Evolutionary conservation across 148 eudicot species (phyloP), one percentile per base, ranked within the genome.

Genomic region (Rhododendron ovatum): DNA sequence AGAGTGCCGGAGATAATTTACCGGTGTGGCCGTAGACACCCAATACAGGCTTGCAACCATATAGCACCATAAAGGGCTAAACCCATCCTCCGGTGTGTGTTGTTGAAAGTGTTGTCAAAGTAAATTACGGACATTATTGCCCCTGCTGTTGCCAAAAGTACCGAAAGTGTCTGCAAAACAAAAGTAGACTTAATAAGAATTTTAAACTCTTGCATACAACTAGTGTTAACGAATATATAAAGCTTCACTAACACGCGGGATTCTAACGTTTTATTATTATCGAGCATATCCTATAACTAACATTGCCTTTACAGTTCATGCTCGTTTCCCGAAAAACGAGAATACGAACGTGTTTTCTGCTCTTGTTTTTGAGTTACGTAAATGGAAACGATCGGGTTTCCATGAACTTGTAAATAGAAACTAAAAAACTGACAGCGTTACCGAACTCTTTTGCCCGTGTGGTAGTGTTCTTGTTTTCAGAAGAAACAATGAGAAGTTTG

Each of bases 81-180:
- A 22, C 98, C 98, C 47, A 94, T 61, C 59, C 91, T 91, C 73
- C 91, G 94, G 83, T 94, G 98, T 35, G 35, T 81, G 90, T 94
- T 94, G 84, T 63, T 87, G 92, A 94, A 94, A 12, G 92, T 82
- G 89, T 94, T 94, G 69, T 92, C 93, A 45, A 94, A 93, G 61
- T 90, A 88, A 79, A 84, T 90, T n/a, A 93, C 83, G 10, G 98
- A 94, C 92, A 93, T 85, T 33, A 94, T 86, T 28, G 98, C 95
- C 81, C 92, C 98, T 33, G 88, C 92, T 77, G 95, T 92, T 51
- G 88, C 91, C 71, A 95, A 83, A 26, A 92, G 87, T 37, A 94
- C 93, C 39, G 95, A 86, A 1, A 94, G 47, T 69, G 92, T 87
- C 98, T 95, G 91, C 83, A 53, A 55, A 71, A 73, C 15, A 74